These are phyloP conservation scores for Acanthamoeba sp. DNA, from an alignment of 208 protist genomes.

Conservation along the genomic window DNA sequence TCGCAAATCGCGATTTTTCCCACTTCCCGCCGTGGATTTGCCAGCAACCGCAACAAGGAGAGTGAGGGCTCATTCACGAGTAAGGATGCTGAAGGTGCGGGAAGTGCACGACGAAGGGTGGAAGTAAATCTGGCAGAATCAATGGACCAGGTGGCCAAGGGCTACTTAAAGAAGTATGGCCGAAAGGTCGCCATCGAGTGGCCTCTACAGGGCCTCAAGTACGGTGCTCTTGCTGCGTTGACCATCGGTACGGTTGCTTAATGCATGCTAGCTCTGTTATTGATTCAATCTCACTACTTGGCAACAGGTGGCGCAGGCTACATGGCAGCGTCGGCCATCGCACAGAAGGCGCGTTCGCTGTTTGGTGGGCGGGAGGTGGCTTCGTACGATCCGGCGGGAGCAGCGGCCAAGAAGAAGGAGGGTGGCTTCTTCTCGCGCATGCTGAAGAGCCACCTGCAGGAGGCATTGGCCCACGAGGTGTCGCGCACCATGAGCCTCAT, in stretches of 20 bases:
- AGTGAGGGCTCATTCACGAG: background rate
- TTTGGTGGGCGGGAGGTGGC: constrained; percentile 40
- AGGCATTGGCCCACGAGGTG: constrained; percentile 25
- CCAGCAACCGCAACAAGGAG: background rate
- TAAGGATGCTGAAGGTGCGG: background rate
- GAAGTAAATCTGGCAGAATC: constrained; percentile 30
- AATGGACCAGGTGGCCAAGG: constrained; percentile 11
- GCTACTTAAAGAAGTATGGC: constrained; percentile 29
- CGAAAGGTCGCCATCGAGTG: background rate
- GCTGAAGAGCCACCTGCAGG: constrained; percentile 9
- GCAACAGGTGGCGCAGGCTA: background rate
- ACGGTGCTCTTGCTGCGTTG: background rate
- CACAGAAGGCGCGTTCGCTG: constrained; percentile 55
- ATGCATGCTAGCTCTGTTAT: background rate
- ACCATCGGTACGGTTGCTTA: background rate
- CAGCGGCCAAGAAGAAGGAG: constrained; percentile 36
- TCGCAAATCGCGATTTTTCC: background rate
- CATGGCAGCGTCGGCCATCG: constrained; percentile 16
- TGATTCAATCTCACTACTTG: background rate
- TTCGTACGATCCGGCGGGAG: background rate
- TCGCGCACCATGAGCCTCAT: constrained; percentile 34
- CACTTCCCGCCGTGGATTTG: background rate
- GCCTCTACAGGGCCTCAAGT: constrained; percentile 31
- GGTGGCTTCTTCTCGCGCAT: constrained; percentile 36
- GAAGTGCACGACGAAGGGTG: background rate